These are phyloP conservation scores for Pseudozyma thailandica DNA, from an alignment of 1,284 basidiomycete species.

Conservation along the genomic window DNA sequence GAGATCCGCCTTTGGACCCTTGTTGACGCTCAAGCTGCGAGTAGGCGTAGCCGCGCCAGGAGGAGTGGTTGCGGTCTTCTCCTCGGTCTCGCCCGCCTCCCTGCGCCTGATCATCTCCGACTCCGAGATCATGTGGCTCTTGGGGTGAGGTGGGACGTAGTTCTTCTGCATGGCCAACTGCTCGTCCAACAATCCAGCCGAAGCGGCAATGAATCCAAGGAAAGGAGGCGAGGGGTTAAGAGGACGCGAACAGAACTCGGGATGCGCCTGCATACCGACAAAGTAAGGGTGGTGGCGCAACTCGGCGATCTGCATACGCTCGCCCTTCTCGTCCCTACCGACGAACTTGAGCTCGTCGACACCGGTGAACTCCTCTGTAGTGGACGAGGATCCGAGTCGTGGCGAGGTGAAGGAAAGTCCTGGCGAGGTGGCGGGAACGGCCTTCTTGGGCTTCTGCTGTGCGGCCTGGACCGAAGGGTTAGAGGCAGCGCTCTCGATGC, in stretches of 20 bases:
- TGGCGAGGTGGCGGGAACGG: slow-evolving; percentile 40
- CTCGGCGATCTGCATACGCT: slow-evolving; percentile 97
- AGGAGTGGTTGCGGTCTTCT: slow-evolving; percentile 51
- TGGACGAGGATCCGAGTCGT: slow-evolving; percentile 20
- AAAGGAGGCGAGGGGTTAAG: slow-evolving; percentile 97
- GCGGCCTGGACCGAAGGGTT: slow-evolving; percentile 28
- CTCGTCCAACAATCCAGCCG: slow-evolving; percentile 78
- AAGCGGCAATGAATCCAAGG: slow-evolving; percentile 92
- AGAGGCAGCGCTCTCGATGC: slow-evolving; percentile 72
- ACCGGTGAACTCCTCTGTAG: slow-evolving; percentile 12
- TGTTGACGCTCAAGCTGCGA: slow-evolving; percentile 37
- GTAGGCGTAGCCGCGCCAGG: slow-evolving; percentile 51
- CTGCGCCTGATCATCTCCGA: slow-evolving; percentile 47
- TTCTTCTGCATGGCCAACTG: slow-evolving; percentile 78
- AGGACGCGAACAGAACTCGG: slow-evolving; percentile 98
- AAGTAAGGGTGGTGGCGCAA: slow-evolving; percentile 91
- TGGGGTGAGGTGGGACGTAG: slow-evolving; percentile 72
- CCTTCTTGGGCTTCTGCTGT: slow-evolving; percentile 34
- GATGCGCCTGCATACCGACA: slow-evolving; percentile 93
- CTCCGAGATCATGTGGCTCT: slow-evolving; percentile 62
- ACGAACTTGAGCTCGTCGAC: slow-evolving; percentile 73
- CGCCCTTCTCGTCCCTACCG: slow-evolving; percentile 93
- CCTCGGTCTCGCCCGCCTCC: slow-evolving; percentile 42
- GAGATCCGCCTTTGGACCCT: slow-evolving; percentile 33
- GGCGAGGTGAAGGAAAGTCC: slow-evolving; percentile 33